phyloP scores from a whole-genome alignment of 2,329 filamentous ascomycete genomes.

The Ascochyta fabae region DNA sequence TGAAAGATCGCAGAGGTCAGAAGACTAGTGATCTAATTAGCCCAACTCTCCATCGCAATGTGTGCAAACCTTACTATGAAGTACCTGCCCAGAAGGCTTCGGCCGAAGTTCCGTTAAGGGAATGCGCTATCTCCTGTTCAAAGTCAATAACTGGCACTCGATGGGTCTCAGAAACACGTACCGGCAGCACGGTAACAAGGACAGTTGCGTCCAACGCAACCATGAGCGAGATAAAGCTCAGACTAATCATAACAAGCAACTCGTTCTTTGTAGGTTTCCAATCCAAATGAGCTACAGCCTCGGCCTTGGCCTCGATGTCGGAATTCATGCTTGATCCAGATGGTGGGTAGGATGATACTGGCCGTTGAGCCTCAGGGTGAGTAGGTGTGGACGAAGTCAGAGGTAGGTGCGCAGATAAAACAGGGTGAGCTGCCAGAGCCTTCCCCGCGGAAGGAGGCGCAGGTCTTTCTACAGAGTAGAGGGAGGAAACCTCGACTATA shows the following conservation, averaged over 20 bases:
- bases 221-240: constrained; percentile 37
- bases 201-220: constrained; percentile 42
- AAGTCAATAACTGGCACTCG: neutral
- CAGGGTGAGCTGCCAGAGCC: neutral
- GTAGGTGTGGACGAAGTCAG: neutral
- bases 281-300: neutral
- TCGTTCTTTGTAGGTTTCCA: constrained; percentile 27
- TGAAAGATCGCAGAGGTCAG: constrained; percentile 69
- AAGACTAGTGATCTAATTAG: constrained; percentile 43
- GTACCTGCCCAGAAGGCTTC: constrained; percentile 76
- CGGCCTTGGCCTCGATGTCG: constrained; percentile 23
- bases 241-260: constrained; percentile 38
- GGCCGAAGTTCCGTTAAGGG: constrained; percentile 31
- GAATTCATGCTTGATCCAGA: constrained; percentile 6
- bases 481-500: neutral
- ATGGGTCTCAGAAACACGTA: constrained; percentile 8
- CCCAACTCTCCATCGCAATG: too few species aligned
- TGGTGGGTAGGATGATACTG: constrained; percentile 6
- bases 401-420: neutral
- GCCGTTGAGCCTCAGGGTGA: neutral
- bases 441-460: neutral
- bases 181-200: constrained; percentile 37
- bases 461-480: constrained; percentile 3
- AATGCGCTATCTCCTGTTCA: constrained; percentile 30
- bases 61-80: constrained; percentile 55